Evolutionary conservation across 148 eudicot genomes (phyloP), one percentile per base, ranked within the genome.

Genomic region (Amaranthus palmeri): DNA sequence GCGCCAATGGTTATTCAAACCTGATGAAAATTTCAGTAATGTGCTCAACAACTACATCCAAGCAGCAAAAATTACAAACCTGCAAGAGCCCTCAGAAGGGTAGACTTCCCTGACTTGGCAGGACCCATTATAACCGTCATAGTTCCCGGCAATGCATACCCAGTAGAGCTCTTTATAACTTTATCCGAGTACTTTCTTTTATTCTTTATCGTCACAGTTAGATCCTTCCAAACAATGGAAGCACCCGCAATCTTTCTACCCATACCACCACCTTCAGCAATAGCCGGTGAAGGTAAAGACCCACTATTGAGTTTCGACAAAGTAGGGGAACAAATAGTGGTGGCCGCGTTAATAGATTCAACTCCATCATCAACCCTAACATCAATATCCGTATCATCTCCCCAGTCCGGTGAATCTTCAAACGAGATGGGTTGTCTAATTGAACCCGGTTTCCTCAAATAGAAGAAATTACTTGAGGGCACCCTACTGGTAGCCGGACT

Each of bases 51-150:
- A 46, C 18, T 15, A 67, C 36, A 15, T 40, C 18, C 17, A 73
- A 80, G 47, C 65, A 79, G 62, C 25, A 41, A 10, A 74, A 68
- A 40, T 45, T n/a, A 43, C 71, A 74, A 67, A 95, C 99, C 99
- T 85, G 99, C 90, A 81, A 95, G 97, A 81, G 99, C 93, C 75
- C 90, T 82, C 42, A 95, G 85, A 69, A 95, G 80, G 7, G 97
- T 91, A 36, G 99, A 91, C 86, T 95, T 95, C 69, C 99, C 97
- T 0, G 99, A 95, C 82, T 91, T 95, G 74, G 97, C 96, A 48
- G 99, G 99, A 59, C 99, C 99, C 99, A 95, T 95, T 65, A 95
- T 95, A 50, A 91, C 99, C 0, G 99, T 95, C 90, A 95, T 91
- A 41, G 92, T 91, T 46, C 99, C 97, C 1, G 96, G 99, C 72